Percentiles rank a stretch among this genome's conserved stretches.
Conservation (phyloP, 1,284 basidiomycete genomes). For the Austroboletus novae-zelandiae region DNA sequence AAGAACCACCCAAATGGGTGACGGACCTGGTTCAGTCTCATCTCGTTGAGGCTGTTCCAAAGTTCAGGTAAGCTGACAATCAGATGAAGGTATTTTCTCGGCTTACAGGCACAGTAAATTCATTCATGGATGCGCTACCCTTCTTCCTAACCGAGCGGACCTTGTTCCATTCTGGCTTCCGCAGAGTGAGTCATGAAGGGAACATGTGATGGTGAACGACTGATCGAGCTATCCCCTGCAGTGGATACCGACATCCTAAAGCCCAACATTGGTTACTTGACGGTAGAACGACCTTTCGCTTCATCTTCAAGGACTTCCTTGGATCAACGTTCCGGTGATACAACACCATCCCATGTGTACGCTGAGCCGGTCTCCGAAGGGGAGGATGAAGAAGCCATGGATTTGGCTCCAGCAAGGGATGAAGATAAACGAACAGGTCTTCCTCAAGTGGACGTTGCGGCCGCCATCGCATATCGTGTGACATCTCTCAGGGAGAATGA, state of each 20-base stretch:
- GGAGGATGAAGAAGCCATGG: slow-evolving; percentile 79
- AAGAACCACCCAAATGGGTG: slow-evolving; percentile 96
- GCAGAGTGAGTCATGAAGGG: slow-evolving; percentile 62
- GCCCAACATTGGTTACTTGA: slow-evolving; percentile 73
- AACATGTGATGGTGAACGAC: background rate
- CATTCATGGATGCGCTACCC: slow-evolving; percentile 94
- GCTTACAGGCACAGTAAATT: slow-evolving; percentile 67
- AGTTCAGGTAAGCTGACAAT: slow-evolving; percentile 64
- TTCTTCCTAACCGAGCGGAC: slow-evolving; percentile 91
- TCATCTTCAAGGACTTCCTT: slow-evolving; percentile 46
- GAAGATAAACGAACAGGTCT: slow-evolving; percentile 80
- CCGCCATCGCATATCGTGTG: slow-evolving; percentile 81
- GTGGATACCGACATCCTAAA: slow-evolving; percentile 95
- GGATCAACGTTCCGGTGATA: slow-evolving; percentile 47
- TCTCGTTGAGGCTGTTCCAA: slow-evolving; percentile 90
- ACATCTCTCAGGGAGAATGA: slow-evolving; percentile 62
- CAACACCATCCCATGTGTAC: slow-evolving; percentile 58
- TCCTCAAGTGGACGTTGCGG: slow-evolving; percentile 66
- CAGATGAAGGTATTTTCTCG: background rate
- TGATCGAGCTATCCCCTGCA: slow-evolving; percentile 28
- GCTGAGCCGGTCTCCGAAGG: slow-evolving; percentile 89
- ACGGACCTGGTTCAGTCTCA: slow-evolving; percentile 93
- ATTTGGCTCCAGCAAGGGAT: slow-evolving; percentile 66
- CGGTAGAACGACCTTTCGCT: slow-evolving; percentile 71
- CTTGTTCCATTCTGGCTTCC: slow-evolving; percentile 99